These are phyloP conservation scores for Thermomucor indicae-seudaticae DNA, from an alignment of 371 early-diverging fungal species.

Conservation along the genomic window DNA sequence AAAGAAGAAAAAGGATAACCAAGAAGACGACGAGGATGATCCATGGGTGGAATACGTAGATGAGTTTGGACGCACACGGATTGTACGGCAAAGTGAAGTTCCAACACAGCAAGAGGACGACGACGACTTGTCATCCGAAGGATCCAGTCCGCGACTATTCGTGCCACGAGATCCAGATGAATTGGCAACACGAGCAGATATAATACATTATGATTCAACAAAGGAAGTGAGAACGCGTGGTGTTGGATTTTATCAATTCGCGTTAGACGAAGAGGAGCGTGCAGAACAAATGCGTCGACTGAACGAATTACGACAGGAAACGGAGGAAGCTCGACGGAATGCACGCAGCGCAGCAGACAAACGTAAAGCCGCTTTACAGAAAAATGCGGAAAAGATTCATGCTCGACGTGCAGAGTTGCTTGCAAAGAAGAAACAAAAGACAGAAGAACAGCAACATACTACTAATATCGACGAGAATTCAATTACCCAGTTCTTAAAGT, in stretches of 20 bases:
- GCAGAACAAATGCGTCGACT: slow-evolving; percentile 60
- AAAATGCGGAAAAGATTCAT: slow-evolving; percentile 43
- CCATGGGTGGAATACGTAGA: slow-evolving; percentile 80
- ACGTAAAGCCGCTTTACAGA: slow-evolving; percentile 43
- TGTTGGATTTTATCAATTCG: slow-evolving; percentile 72
- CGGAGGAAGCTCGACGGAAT: slow-evolving; percentile 37
- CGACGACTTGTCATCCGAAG: not conserved
- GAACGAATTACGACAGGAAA: slow-evolving; percentile 54
- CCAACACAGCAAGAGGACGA: slow-evolving; percentile 15
- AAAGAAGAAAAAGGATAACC: slow-evolving; percentile 10
- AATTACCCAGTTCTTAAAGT: too few relatives aligned
- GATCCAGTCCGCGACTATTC: slow-evolving; percentile 1
- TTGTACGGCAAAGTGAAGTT: slow-evolving; percentile 61
- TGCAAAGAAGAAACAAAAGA: slow-evolving; percentile 16
- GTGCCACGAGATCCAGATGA: slow-evolving; percentile 10
- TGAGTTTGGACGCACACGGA: slow-evolving; percentile 77
- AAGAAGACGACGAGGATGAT: slow-evolving; percentile 30
- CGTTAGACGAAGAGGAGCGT: slow-evolving; percentile 66
- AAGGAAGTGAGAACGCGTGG: slow-evolving; percentile 69
- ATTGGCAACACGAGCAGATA: slow-evolving; percentile 20
- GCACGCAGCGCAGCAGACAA: slow-evolving; percentile 36
- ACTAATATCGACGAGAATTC: too few relatives aligned
- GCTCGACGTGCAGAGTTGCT: slow-evolving; percentile 28
- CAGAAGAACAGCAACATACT: too few relatives aligned
- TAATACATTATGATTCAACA: slow-evolving; percentile 52